These are phyloP conservation scores for Viola odorata DNA, from an alignment of 345 rosid species.

Conservation along the genomic window DNA sequence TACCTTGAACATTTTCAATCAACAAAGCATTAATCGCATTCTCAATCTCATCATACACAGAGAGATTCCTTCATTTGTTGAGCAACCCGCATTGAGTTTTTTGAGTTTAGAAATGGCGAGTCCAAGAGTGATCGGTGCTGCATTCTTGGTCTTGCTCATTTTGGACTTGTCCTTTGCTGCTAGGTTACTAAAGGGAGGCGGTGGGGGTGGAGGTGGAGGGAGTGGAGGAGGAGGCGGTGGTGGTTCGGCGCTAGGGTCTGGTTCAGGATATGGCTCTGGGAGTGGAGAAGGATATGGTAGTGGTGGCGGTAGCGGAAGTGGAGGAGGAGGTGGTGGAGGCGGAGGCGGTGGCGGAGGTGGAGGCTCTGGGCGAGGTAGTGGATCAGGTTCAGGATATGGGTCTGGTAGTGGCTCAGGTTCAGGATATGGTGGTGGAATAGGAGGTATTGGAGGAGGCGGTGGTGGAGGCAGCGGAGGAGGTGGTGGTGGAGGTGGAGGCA, in stretches of 20 bases:
- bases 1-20: constrained; percentile 1
- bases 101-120: constrained; percentile 20
- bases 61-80: neutral
- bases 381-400: constrained; percentile 10
- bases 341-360: constrained; percentile 6
- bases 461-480: constrained; percentile 1
- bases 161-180: constrained; percentile 43
- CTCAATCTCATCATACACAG: neutral
- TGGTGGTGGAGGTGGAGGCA: neutral
- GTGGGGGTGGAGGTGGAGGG: constrained; percentile 27
- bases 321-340: constrained; percentile 4
- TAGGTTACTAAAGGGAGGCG: constrained; percentile 22
- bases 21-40: neutral
- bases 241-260: constrained; percentile 11
- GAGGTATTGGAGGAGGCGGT: neutral
- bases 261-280: constrained; percentile 24
- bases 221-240: constrained; percentile 41
- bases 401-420: constrained; percentile 10
- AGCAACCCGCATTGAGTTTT: neutral
- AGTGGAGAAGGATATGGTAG: constrained; percentile 42
- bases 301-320: constrained; percentile 1
- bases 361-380: neutral
- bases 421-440: neutral
- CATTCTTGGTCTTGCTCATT: constrained; percentile 36
- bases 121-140: constrained; percentile 31